Evolutionary conservation across 2,329 filamentous ascomycete genomes (phyloP).

Genomic region (Neonectria punicea): DNA sequence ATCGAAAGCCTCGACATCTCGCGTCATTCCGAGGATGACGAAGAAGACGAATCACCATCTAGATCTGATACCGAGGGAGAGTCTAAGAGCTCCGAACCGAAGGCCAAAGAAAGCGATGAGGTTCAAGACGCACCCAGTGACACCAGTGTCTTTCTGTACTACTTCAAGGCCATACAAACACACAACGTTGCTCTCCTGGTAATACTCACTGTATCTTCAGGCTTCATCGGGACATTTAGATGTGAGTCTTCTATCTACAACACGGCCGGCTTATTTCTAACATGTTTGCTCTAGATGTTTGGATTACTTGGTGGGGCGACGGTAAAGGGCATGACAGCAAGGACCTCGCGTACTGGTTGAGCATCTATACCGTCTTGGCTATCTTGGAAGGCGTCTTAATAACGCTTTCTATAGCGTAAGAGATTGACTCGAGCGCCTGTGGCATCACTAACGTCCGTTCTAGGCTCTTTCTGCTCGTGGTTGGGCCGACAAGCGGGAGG

Average conservation of each 20-base stretch:
- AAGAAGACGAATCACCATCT: background rate
- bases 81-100: background rate
- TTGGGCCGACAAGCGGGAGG: conserved; percentile 40
- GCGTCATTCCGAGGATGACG: conserved; percentile 27
- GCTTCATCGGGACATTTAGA: conserved; percentile 38
- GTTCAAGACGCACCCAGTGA: conserved; percentile 30
- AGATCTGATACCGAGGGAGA: conserved; percentile 2
- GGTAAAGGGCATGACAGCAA: conserved; percentile 38
- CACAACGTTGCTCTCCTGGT: conserved; percentile 35
- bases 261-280: background rate
- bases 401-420: conserved; percentile 43
- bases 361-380: conserved; percentile 41
- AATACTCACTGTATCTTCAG: conserved; percentile 28
- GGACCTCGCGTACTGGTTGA: conserved; percentile 46
- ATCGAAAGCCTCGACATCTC: conserved; percentile 50
- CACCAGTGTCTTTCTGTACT: conserved; percentile 43
- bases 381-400: conserved; percentile 38
- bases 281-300: conserved; percentile 35
- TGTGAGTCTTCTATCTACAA: conserved; percentile 28
- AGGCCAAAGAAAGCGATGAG: background rate
- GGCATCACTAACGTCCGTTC: conserved; percentile 14
- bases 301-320: conserved; percentile 48
- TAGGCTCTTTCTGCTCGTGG: conserved; percentile 41
- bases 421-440: background rate
- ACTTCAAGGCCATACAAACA: conserved; percentile 38